Conservation (phyloP, 1,284 basidiomycete genomes). For the Pseudozyma flocculosa region DNA sequence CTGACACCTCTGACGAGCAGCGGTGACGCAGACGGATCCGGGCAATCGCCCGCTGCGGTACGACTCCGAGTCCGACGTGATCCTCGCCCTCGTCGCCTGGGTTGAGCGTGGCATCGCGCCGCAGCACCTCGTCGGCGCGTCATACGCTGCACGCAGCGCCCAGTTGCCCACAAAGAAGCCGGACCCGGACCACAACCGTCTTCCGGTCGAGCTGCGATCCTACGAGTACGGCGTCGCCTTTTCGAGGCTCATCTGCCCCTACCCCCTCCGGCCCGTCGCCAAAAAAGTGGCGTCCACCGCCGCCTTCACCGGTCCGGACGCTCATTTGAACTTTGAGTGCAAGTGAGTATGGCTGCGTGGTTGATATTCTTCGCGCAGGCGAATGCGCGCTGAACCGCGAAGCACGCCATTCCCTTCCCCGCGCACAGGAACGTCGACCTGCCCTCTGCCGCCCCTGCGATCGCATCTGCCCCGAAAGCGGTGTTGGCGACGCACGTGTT, state of each 20-base stretch:
- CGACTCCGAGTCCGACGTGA: slow-evolving; percentile 56
- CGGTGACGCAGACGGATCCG: slow-evolving; percentile 10
- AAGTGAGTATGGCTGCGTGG: neutral
- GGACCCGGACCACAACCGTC: neutral
- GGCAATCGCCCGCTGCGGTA: slow-evolving; percentile 33
- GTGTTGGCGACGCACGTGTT: too few relatives aligned
- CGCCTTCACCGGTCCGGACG: neutral
- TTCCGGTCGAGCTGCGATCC: neutral
- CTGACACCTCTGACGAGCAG: neutral
- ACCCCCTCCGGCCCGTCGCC: neutral
- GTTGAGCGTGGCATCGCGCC: slow-evolving; percentile 60
- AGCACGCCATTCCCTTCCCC: too few relatives aligned
- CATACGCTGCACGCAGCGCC: slow-evolving; percentile 5
- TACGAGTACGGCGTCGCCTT: neutral
- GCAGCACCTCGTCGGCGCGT: slow-evolving; percentile 54
- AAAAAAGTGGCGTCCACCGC: neutral
- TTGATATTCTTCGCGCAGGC: too few relatives aligned
- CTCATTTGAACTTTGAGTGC: neutral
- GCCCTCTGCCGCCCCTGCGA: too few relatives aligned
- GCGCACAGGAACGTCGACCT: too few relatives aligned
- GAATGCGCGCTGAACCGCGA: too few relatives aligned
- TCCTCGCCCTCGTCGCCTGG: slow-evolving; percentile 61
- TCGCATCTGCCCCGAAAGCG: too few relatives aligned
- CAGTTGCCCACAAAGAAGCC: neutral
- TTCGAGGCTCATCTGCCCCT: neutral